Evolutionary conservation across 1,139 yeast genomes (phyloP).

Genomic region (Spencermartinsiella ligniputridi): DNA sequence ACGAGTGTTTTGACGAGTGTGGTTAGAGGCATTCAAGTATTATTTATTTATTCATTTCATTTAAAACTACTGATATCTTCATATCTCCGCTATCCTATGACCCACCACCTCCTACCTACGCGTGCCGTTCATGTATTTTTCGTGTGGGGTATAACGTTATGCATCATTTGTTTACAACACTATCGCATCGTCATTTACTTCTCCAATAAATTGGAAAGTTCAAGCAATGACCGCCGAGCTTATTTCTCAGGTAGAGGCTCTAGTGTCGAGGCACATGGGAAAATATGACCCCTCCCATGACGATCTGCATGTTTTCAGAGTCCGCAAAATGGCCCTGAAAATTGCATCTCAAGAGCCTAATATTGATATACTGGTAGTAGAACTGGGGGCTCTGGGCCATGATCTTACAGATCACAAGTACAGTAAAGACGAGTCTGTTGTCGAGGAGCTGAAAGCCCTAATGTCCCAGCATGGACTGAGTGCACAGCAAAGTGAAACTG

Average conservation of each 20-base stretch:
- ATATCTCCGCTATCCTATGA: too few species aligned
- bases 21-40: too few species aligned
- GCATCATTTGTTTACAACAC: too few species aligned
- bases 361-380: slow-evolving; percentile 30
- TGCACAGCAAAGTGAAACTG: slow-evolving; percentile 17
- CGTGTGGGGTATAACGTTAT: too few species aligned
- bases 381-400: slow-evolving; percentile 36
- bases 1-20: too few species aligned
- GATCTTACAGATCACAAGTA: slow-evolving; percentile 38
- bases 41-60: too few species aligned
- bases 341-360: slow-evolving; percentile 19
- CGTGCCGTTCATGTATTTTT: too few species aligned
- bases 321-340: slow-evolving; percentile 27
- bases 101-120: too few species aligned
- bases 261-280: slow-evolving; percentile 25
- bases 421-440: slow-evolving; percentile 11
- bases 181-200: too few species aligned
- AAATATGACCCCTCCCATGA: slow-evolving; percentile 34
- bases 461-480: slow-evolving; percentile 21
- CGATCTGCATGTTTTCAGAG: slow-evolving; percentile 31
- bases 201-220: too few species aligned
- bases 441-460: slow-evolving; percentile 14
- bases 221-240: background rate
- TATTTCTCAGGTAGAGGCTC: slow-evolving; percentile 14
- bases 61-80: too few species aligned